Percentiles rank a stretch among this genome's conserved stretches.
These are phyloP conservation scores for Hemisphaericaspora nanyangensis DNA, from an alignment of 805 yeast species.

Conservation along the genomic window DNA sequence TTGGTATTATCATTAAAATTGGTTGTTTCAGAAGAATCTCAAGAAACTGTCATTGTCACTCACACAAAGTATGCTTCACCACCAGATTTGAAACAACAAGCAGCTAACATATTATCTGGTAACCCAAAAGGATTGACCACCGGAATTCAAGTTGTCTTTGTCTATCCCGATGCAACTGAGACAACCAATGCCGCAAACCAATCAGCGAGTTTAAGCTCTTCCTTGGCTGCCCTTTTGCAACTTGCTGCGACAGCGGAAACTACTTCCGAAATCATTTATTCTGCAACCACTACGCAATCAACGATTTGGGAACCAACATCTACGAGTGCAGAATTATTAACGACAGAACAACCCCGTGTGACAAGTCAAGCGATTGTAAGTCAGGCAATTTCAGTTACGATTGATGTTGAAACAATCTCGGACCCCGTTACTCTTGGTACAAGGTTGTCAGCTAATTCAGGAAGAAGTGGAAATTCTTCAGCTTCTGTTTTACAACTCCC, in stretches of 20 bases:
- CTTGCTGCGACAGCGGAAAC: constrained; percentile 1
- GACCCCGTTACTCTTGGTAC: constrained; percentile 6
- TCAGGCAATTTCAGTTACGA: constrained; percentile 17
- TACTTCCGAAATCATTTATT: neutral
- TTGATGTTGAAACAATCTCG: constrained; percentile 18
- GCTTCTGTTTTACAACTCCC: too few species aligned
- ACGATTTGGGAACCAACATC: too few species aligned
- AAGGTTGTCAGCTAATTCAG: neutral
- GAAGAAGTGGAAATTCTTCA: too few species aligned
- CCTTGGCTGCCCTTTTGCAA: too few species aligned
- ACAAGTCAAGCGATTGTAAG: constrained; percentile 20
- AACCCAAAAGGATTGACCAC: constrained; percentile 14
- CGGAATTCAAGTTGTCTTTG: constrained; percentile 31
- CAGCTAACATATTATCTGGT: constrained; percentile 16
- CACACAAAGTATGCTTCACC: constrained; percentile 24
- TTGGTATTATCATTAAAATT: too few species aligned
- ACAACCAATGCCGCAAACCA: neutral
- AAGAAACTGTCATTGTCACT: constrained; percentile 19
- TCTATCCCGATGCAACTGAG: constrained; percentile 16
- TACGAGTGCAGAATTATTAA: too few species aligned
- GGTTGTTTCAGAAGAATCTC: neutral
- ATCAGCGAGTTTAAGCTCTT: too few species aligned
- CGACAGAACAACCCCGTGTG: too few species aligned
- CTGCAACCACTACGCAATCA: neutral
- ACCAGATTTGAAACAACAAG: constrained; percentile 16